Conservation (phyloP, 495 filamentous ascomycete species). For the Usnea hakonensis region DNA sequence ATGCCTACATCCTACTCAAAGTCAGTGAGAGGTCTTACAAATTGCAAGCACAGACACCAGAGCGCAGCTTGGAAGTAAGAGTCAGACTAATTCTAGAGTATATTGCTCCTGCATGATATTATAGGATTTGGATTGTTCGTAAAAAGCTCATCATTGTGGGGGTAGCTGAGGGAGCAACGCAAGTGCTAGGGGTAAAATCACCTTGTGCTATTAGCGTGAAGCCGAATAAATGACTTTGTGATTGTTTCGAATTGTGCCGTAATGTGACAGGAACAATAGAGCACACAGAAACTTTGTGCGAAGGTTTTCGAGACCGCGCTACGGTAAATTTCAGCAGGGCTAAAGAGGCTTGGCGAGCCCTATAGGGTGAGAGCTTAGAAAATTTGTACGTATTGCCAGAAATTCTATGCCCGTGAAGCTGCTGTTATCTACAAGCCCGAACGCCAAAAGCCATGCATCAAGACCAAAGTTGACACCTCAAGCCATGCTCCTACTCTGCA, state of each 20-base stretch:
- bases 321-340: neutral
- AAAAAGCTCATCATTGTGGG: slow-evolving; percentile 45
- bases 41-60: neutral
- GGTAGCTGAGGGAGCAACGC: neutral
- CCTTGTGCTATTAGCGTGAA: neutral
- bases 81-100: slow-evolving; percentile 67
- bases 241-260: neutral
- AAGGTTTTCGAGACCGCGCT: neutral
- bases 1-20: neutral
- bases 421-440: neutral
- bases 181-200: neutral
- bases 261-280: neutral
- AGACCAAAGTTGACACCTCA: neutral
- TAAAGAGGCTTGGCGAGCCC: neutral
- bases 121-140: slow-evolving; percentile 83
- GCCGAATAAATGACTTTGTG: neutral
- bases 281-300: neutral
- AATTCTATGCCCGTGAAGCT: neutral
- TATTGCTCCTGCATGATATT: slow-evolving; percentile 56
- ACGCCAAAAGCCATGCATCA: neutral
- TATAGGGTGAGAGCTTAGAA: too few species aligned
- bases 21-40: slow-evolving; percentile 11
- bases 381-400: too few species aligned
- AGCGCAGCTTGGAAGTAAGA: neutral
- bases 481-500: slow-evolving; percentile 1